A percentile compares a stretch with the other conserved stretches of the same genome.
Evolutionary conservation across 192 early-diverging fungal species (phyloP).

Genomic region (Cetraspora pellucida): DNA sequence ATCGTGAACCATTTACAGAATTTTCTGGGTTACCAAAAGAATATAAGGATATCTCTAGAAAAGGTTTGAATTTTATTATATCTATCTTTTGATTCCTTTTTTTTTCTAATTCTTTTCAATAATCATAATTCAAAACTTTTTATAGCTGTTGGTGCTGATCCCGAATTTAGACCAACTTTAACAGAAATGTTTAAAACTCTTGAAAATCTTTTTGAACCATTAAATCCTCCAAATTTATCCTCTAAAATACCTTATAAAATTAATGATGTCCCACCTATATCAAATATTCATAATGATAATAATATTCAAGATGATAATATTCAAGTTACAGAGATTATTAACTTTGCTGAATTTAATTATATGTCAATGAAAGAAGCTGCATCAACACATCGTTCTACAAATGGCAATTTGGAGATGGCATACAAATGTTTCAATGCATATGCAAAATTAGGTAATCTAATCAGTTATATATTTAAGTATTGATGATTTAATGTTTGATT

Average conservation of each 20-base stretch:
- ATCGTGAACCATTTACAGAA: not conserved
- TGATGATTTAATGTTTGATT: no score
- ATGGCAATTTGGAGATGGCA: not conserved
- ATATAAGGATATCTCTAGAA: not conserved
- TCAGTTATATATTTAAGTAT: no score
- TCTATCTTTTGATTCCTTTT: not conserved
- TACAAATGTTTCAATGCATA: not conserved
- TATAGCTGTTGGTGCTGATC: not conserved
- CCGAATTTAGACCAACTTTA: not conserved
- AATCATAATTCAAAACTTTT: not conserved
- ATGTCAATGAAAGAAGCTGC: not conserved
- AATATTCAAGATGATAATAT: not conserved
- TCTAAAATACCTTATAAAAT: not conserved
- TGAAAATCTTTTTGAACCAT: no score
- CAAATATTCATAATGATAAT: no score
- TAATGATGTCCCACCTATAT: no score
- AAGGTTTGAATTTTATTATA: not conserved
- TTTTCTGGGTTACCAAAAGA: not conserved
- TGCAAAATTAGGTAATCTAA: not conserved
- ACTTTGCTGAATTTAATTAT: conserved; percentile 1
- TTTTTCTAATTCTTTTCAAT: not conserved
- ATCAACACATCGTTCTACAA: not conserved
- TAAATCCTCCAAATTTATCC: not conserved
- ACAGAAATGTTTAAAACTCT: not conserved
- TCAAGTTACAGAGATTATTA: not conserved